phyloP scores from a whole-genome alignment of 2,329 filamentous ascomycete genomes.

The Neofusicoccum laricinum region DNA sequence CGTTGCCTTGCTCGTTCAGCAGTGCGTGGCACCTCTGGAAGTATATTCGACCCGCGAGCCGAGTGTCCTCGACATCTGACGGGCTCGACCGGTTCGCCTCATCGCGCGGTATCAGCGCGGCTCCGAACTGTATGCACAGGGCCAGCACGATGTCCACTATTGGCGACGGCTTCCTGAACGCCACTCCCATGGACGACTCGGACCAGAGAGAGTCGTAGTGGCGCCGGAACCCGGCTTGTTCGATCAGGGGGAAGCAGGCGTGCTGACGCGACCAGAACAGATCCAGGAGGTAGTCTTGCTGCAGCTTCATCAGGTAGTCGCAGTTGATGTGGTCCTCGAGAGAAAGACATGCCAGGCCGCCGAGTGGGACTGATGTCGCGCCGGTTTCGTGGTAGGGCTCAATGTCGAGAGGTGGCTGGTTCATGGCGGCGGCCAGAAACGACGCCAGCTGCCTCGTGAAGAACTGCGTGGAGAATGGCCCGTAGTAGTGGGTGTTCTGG shows the following conservation, averaged over 20 bases:
- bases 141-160: constrained; percentile 54
- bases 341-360: neutral
- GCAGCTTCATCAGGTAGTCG: constrained; percentile 34
- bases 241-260: constrained; percentile 41
- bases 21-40: constrained; percentile 46
- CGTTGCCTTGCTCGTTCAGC: neutral
- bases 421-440: constrained; percentile 35
- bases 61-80: constrained; percentile 33
- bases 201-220: constrained; percentile 37
- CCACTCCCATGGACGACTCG: constrained; percentile 6
- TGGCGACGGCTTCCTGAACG: constrained; percentile 43
- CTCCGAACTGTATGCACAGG: constrained; percentile 50
- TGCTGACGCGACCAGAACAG: constrained; percentile 51
- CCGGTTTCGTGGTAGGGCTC: neutral
- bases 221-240: constrained; percentile 44
- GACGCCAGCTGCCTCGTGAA: constrained; percentile 44
- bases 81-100: neutral
- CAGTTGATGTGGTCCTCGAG: constrained; percentile 15
- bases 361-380: neutral
- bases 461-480: constrained; percentile 45
- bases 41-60: constrained; percentile 45
- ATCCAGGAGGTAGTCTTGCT: constrained; percentile 49
- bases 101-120: constrained; percentile 21
- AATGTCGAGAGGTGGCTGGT: constrained; percentile 26
- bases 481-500: constrained; percentile 29